These are phyloP conservation scores for Vanrija sp. DNA, from an alignment of 1,284 basidiomycete species.

Conservation along the genomic window DNA sequence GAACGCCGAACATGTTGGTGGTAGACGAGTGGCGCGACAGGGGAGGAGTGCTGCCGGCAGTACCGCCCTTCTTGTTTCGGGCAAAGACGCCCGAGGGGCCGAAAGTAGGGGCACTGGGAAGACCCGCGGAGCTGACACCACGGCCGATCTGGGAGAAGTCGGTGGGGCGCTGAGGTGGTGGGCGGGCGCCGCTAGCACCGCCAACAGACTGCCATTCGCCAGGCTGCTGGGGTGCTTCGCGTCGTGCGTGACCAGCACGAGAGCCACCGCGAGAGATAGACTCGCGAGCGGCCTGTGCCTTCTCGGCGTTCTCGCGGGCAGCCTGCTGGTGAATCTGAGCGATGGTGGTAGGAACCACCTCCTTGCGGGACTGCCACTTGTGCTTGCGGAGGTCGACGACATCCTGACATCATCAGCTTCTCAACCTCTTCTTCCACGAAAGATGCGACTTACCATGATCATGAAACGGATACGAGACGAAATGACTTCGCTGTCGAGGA, in stretches of 20 bases:
- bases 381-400: slow-evolving; percentile 81
- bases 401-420: slow-evolving; percentile 58
- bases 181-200: slow-evolving; percentile 49
- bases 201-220: slow-evolving; percentile 86
- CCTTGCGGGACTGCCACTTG: slow-evolving; percentile 71
- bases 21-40: slow-evolving; percentile 72
- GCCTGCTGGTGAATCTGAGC: slow-evolving; percentile 82
- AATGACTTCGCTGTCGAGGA: slow-evolving; percentile 69
- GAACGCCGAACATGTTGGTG: slow-evolving; percentile 83
- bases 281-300: slow-evolving; percentile 54
- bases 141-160: slow-evolving; percentile 74
- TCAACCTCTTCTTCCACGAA: slow-evolving; percentile 10
- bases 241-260: slow-evolving; percentile 70
- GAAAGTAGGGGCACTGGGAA: slow-evolving; percentile 65
- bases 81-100: slow-evolving; percentile 77
- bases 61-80: slow-evolving; percentile 59
- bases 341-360: slow-evolving; percentile 80
- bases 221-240: slow-evolving; percentile 50
- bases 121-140: slow-evolving; percentile 71
- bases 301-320: slow-evolving; percentile 69
- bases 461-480: slow-evolving; percentile 90
- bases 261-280: slow-evolving; percentile 76
- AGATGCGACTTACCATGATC: slow-evolving; percentile 65
- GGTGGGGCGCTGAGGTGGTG: slow-evolving; percentile 58
- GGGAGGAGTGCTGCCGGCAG: slow-evolving; percentile 57